Conservation (phyloP, 176 grass and related monocot species). For the Cenchrus americanus region DNA sequence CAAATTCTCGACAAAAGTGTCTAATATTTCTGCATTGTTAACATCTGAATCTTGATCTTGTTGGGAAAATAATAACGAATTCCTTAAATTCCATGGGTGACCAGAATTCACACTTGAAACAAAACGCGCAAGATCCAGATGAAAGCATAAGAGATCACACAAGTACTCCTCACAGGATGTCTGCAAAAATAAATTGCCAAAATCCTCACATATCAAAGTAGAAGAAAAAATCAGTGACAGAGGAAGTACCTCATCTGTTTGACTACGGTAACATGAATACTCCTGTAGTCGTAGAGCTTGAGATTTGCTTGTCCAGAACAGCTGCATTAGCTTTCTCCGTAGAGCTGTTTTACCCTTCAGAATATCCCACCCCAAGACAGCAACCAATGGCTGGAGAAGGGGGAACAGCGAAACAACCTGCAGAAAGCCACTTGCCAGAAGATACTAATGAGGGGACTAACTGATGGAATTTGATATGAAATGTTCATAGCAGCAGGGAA, state of each 20-base stretch:
- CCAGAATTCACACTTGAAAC: slow-evolving; percentile 94
- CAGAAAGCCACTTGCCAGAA: slow-evolving; percentile 43
- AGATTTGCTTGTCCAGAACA: slow-evolving; percentile 97
- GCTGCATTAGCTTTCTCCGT: slow-evolving; percentile 77
- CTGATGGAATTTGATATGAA: slow-evolving; percentile 33
- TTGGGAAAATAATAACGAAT: slow-evolving; percentile 76
- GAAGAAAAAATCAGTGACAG: slow-evolving; percentile 29
- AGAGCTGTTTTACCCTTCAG: slow-evolving; percentile 82
- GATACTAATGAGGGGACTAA: slow-evolving; percentile 37
- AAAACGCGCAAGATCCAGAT: slow-evolving; percentile 83
- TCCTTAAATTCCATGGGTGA: slow-evolving; percentile 63
- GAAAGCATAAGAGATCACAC: slow-evolving; percentile 95
- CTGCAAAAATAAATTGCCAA: slow-evolving; percentile 60
- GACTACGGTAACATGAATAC: slow-evolving; percentile 70
- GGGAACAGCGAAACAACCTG: slow-evolving; percentile 87
- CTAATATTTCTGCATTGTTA: slow-evolving; percentile 54
- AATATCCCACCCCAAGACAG: slow-evolving; percentile 94
- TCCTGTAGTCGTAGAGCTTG: slow-evolving; percentile 75
- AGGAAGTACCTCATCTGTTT: slow-evolving; percentile 67
- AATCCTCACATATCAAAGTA: slow-evolving; percentile 24
- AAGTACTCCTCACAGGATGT: slow-evolving; percentile 79
- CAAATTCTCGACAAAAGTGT: slow-evolving; percentile 96
- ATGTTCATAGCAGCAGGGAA: slow-evolving; percentile 25
- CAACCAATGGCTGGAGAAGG: slow-evolving; percentile 89
- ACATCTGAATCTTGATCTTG: slow-evolving; percentile 57